Conservation (phyloP, 2,329 filamentous ascomycete species). For the Cadophora luteo-olivacea region DNA sequence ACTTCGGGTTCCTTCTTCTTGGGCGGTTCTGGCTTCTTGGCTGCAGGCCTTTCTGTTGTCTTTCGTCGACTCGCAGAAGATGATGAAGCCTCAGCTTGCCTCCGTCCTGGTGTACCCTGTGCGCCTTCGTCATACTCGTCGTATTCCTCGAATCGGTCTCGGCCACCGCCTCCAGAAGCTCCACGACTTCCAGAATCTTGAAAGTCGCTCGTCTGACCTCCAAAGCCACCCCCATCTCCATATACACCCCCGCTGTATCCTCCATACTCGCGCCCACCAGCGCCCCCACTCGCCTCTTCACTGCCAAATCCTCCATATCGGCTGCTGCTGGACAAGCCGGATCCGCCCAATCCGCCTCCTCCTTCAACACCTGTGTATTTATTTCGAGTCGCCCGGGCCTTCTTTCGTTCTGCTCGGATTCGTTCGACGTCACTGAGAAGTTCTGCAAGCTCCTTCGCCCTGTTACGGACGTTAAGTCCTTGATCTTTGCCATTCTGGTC, state of each 20-base stretch:
- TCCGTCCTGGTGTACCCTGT: constrained; percentile 54
- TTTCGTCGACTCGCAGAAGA: constrained; percentile 46
- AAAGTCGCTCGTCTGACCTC: constrained; percentile 77
- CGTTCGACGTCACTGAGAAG: constrained; percentile 91
- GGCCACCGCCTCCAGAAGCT: constrained; percentile 50
- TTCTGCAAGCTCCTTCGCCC: constrained; percentile 93
- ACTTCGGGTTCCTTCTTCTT: constrained; percentile 90
- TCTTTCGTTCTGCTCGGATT: constrained; percentile 84
- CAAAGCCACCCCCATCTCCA: constrained; percentile 94
- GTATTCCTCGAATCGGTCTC: constrained; percentile 92
- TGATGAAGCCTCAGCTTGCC: constrained; percentile 38
- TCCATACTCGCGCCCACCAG: constrained; percentile 66
- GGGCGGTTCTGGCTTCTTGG: constrained; percentile 71
- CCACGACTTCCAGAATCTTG: constrained; percentile 56
- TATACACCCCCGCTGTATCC: constrained; percentile 79
- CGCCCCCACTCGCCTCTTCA: constrained; percentile 67
- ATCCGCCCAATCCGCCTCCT: constrained; percentile 66
- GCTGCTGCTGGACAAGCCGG: constrained; percentile 54
- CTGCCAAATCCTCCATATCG: constrained; percentile 90
- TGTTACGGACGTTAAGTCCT: constrained; percentile 95
- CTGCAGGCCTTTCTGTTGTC: constrained; percentile 50
- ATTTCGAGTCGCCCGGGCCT: constrained; percentile 86
- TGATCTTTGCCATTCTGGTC: constrained; percentile 97
- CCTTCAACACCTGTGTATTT: constrained; percentile 97
- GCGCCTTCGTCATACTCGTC: constrained; percentile 90